These are phyloP conservation scores for Tylopilus cervinicoccineus DNA, from an alignment of 768 basidiomycete species.

Conservation along the genomic window DNA sequence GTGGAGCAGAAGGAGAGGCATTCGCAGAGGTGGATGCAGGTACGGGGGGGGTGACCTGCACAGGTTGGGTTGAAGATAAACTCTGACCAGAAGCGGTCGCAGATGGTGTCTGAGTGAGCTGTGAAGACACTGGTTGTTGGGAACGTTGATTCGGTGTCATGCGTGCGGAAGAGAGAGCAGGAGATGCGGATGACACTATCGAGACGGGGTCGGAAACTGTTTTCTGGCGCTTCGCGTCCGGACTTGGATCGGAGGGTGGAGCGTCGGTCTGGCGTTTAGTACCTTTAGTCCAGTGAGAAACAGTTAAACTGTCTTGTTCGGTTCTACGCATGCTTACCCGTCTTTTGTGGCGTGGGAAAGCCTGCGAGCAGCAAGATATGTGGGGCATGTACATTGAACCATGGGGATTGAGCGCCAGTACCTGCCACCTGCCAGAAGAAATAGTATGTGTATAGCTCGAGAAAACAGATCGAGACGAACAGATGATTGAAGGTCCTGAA, in stretches of 20 bases:
- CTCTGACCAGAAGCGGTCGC: background rate
- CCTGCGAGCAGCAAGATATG: constrained; percentile 49
- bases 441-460: background rate
- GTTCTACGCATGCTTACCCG: constrained; percentile 21
- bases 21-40: constrained; percentile 6
- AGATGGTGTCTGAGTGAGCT: constrained; percentile 18
- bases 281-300: constrained; percentile 20
- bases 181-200: constrained; percentile 17
- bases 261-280: constrained; percentile 45
- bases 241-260: constrained; percentile 30
- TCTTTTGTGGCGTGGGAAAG: constrained; percentile 36
- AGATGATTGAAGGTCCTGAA: constrained; percentile 47
- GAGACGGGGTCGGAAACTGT: constrained; percentile 15
- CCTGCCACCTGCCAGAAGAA: constrained; percentile 31
- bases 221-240: constrained; percentile 44
- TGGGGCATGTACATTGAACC: constrained; percentile 49
- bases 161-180: constrained; percentile 21
- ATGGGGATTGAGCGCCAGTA: constrained; percentile 40
- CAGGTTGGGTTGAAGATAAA: constrained; percentile 8
- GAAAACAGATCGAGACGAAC: constrained; percentile 32
- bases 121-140: constrained; percentile 18
- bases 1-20: constrained; percentile 8
- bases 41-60: constrained; percentile 3
- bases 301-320: background rate
- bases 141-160: constrained; percentile 19